These are phyloP conservation scores for Theileria parva DNA, from an alignment of 169 alveolate genomes.

Conservation along the genomic window DNA sequence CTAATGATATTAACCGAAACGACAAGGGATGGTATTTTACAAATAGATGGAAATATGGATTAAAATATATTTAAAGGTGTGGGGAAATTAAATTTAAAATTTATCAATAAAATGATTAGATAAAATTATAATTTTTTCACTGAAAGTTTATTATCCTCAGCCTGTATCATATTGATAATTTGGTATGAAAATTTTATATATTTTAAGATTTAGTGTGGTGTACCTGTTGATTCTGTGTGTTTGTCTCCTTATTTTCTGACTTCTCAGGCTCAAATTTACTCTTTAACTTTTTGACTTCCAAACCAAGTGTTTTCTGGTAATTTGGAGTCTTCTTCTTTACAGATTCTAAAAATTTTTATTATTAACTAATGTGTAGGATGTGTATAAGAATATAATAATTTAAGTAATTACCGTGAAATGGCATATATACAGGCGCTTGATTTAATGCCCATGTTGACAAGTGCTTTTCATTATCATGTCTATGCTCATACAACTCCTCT, in stretches of 20 bases:
- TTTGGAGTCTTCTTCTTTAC: slow-evolving; percentile 11
- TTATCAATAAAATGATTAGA: not conserved
- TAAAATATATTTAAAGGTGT: not conserved
- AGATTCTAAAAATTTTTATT: slow-evolving; percentile 24
- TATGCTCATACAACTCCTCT: slow-evolving; percentile 62
- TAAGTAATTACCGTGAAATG: slow-evolving; percentile 56
- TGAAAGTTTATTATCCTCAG: not conserved
- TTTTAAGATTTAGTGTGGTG: not conserved
- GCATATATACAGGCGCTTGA: slow-evolving; percentile 69
- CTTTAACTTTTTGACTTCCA: slow-evolving; percentile 36
- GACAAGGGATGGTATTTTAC: not conserved
- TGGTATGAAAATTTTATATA: not conserved
- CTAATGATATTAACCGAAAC: not conserved
- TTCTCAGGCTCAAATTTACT: slow-evolving; percentile 15
- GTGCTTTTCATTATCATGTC: slow-evolving; percentile 64
- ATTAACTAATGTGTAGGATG: not conserved
- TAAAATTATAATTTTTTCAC: not conserved
- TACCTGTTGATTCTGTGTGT: not conserved
- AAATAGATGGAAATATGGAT: not conserved
- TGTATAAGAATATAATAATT: not conserved
- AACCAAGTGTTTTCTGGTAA: slow-evolving; percentile 30
- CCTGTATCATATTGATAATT: slow-evolving; percentile 1
- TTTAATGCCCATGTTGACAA: slow-evolving; percentile 68
- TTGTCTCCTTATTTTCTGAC: slow-evolving; percentile 5
- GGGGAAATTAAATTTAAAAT: slow-evolving; percentile 12